Evolutionary conservation across 768 basidiomycete species (phyloP), one percentile per base, ranked within the genome.

Genomic region (Neoboletus subvelutipes): DNA sequence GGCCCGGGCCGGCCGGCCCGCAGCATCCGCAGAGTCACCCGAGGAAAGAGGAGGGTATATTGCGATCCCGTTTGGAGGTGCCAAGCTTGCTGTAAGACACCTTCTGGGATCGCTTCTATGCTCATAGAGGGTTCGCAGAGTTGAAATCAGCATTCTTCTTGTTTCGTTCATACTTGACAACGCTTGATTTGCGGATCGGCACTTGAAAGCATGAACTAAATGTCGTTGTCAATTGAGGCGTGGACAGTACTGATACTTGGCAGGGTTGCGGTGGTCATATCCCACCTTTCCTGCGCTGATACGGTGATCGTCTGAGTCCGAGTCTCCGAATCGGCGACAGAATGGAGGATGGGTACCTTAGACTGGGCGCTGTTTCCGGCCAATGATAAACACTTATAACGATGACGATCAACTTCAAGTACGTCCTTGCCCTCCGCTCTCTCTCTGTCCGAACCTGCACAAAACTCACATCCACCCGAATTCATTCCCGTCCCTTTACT

Each of bases 401-500:
- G 0, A 43, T 55, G 48, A n/a, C 49, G n/a, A 31, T 47, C 47
- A 47, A 43, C 43, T 56, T 47, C 47, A 47, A 43, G 48, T 56
- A 18, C 51, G 42, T 54, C 28, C 46, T 20, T 18, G 28, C 45
- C 31, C 46, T 36, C 28, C 20, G 40, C 22, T 11, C 7, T 10
- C 1, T 43, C 34, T 51, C 55, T 26, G 5, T 17, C 9, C 15
- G 17, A 13, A 2, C 12, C 18, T 7, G 17, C 24, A 49, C 34
- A 0, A 24, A 11, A 50, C 50, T 15, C 28, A 15, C 20, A 29
- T 43, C 26, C 28, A 49, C 24, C 15, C 48, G 34, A 26, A 18
- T 24, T 4, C 39, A 0, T 15, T 13, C 22, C 18, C 50, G 41
- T 24, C 17, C 29, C 24, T 12, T 26, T 20, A 4, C n/a, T 20